Evolutionary conservation across 169 alveolate species (phyloP).

Genomic region (Pseudocohnilembus persalinus): DNA sequence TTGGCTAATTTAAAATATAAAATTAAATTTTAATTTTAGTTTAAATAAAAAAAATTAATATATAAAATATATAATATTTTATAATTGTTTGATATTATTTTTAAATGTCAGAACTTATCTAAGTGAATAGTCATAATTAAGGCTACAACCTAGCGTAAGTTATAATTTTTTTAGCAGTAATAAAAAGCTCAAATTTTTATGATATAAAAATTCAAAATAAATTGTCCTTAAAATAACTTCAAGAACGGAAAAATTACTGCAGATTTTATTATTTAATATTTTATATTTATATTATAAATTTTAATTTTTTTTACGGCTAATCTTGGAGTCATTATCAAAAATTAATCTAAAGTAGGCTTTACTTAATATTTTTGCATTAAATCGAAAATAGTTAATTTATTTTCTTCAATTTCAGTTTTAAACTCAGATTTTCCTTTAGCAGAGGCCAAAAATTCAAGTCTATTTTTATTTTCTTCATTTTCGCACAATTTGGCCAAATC

Average conservation of each 20-base stretch:
- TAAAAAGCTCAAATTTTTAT: background rate
- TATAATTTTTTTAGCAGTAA: background rate
- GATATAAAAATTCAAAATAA: no score
- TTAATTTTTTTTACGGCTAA: background rate
- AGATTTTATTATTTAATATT: no score
- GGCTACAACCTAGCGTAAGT: background rate
- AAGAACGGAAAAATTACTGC: background rate
- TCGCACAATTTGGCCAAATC: conserved; percentile 41
- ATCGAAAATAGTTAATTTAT: conserved; percentile 38
- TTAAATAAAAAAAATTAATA: no score
- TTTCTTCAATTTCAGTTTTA: conserved; percentile 13
- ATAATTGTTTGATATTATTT: background rate
- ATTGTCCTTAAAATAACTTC: background rate
- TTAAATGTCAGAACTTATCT: background rate
- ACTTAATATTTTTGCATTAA: conserved; percentile 28
- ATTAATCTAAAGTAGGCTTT: conserved; percentile 34
- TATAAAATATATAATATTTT: no score
- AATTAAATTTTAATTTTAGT: no score
- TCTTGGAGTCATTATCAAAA: conserved; percentile 45
- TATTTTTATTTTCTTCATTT: conserved; percentile 32
- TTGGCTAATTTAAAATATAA: conserved; percentile 28
- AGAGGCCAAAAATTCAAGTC: conserved; percentile 24
- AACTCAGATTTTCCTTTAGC: conserved; percentile 41
- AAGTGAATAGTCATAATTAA: background rate
- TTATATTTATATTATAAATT: no score